Conservation (phyloP, 768 basidiomycete species). For the Brasilioporus rufonigricans region DNA sequence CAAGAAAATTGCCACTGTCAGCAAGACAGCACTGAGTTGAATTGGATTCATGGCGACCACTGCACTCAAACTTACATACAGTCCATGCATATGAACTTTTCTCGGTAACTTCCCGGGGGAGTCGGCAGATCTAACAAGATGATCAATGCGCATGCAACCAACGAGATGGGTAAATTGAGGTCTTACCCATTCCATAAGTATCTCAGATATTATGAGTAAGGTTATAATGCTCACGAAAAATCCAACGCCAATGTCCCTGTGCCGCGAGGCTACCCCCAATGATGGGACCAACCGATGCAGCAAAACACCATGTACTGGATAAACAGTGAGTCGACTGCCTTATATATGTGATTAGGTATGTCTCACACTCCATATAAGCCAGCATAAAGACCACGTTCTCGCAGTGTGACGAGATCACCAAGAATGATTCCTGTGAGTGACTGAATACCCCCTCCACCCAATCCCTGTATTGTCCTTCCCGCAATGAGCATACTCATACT, state of each 20-base stretch:
- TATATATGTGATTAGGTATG: not conserved
- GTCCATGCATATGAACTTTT: too few species aligned
- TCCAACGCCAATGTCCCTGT: slow-evolving; percentile 38
- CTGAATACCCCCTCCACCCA: too few species aligned
- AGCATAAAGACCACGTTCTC: slow-evolving; percentile 37
- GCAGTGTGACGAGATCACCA: too few species aligned
- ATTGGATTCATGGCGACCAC: too few species aligned
- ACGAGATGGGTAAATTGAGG: slow-evolving; percentile 40
- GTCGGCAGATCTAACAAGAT: slow-evolving; percentile 26
- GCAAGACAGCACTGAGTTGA: too few species aligned
- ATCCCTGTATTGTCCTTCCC: slow-evolving; percentile 40
- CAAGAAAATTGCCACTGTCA: too few species aligned
- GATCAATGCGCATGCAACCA: slow-evolving; percentile 28
- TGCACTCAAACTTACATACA: too few species aligned
- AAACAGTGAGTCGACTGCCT: not conserved
- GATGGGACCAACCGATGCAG: slow-evolving; percentile 34
- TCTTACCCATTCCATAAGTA: slow-evolving; percentile 22
- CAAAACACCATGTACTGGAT: slow-evolving; percentile 34
- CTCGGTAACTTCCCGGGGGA: too few species aligned
- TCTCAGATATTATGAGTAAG: not conserved
- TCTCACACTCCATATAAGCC: slow-evolving; percentile 38
- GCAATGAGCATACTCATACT: too few species aligned
- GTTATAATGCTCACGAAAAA: slow-evolving; percentile 34
- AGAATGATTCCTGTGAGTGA: too few species aligned
- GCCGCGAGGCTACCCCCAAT: slow-evolving; percentile 36